Evolutionary conservation across 176 grass and related monocot genomes (phyloP).

Genomic region (Phragmites australis): DNA sequence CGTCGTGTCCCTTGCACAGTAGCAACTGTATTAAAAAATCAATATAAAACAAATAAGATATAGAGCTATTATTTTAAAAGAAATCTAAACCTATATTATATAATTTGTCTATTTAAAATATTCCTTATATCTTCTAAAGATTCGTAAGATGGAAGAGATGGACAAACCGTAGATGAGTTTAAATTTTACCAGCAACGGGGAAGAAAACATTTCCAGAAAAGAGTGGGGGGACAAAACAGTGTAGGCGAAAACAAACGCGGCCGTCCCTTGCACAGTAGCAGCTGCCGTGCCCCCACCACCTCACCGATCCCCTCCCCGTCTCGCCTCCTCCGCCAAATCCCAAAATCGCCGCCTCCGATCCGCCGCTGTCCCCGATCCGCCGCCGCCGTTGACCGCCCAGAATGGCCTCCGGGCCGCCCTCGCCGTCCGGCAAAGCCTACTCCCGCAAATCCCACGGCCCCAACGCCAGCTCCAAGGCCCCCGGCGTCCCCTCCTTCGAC

Average conservation of each 20-base stretch:
- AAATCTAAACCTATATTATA: no score
- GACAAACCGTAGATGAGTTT: no score
- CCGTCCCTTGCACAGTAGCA: not conserved
- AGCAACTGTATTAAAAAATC: no score
- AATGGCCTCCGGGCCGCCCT: conserved; percentile 56
- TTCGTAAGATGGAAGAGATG: no score
- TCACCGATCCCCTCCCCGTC: conserved; percentile 48
- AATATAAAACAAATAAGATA: no score
- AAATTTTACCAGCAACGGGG: conserved; percentile 19
- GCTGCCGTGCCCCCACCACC: conserved; percentile 9
- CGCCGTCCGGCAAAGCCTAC: conserved; percentile 56
- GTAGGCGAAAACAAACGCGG: not conserved
- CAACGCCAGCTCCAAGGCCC: conserved; percentile 37
- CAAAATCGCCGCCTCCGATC: conserved; percentile 54
- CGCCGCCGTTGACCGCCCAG: conserved; percentile 44
- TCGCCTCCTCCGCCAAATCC: conserved; percentile 40
- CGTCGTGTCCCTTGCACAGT: not conserved
- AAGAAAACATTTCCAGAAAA: not conserved
- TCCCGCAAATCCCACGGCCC: conserved; percentile 57
- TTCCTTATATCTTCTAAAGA: no score
- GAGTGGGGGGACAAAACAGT: not conserved
- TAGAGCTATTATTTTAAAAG: no score
- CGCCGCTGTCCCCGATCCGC: conserved; percentile 36
- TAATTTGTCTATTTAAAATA: no score
- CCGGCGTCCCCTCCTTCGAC: conserved; percentile 34